Base-by-base conservation (phyloP, 768 basidiomycete genomes). In the Panellus pusillus region DNA sequence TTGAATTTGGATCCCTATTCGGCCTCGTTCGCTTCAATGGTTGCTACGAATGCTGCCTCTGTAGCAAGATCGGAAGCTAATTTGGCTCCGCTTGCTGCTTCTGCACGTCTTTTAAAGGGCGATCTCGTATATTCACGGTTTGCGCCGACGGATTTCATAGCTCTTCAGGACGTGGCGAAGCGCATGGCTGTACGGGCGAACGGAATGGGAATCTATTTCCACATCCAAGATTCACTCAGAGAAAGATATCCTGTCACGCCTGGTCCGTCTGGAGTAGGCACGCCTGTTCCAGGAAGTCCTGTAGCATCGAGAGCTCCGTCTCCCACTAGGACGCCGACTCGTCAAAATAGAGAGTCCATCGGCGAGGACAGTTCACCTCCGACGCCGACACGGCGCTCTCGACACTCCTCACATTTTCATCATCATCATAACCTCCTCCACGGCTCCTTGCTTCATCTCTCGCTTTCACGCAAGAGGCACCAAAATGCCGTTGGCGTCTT, bases 401-500 rank as follows among this genome's bases (percentile, higher is more conserved):
- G 51, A 11, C 63, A 66, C 50, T 44, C 66, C 4, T 61, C 64
- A 29, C 64, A 65, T 17, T 57, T 63, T 27, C 65, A 65, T 29
- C 68, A 69, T 46, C 72, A 74, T 31, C 69, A 74, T 39, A 66
- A 68, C 41, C 38, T 70, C 7, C 64, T 76, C 6, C 74, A 78
- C 31, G 63, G 68, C 9, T 74, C 76, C 8, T 62, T 79, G 17
- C 63, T 76, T 35, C 73, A 74, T 47, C 52, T 74, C 9, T 65
- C 78, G 0, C 55, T 73, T 14, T 63, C 66, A 29, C 70, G 61
- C 28, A 51, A 58, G 9, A 72, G 67, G 57, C 60, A 58, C 18
- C 84, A 89, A 61, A 70, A 75, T 27, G 79, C 79, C 0, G 89
- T 90, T 0, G 89, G 86, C 2, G 81, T 87, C 13, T 90, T 90